Base-by-base conservation (phyloP, 768 basidiomycete genomes). In the Candolleomyces eurysporus region DNA sequence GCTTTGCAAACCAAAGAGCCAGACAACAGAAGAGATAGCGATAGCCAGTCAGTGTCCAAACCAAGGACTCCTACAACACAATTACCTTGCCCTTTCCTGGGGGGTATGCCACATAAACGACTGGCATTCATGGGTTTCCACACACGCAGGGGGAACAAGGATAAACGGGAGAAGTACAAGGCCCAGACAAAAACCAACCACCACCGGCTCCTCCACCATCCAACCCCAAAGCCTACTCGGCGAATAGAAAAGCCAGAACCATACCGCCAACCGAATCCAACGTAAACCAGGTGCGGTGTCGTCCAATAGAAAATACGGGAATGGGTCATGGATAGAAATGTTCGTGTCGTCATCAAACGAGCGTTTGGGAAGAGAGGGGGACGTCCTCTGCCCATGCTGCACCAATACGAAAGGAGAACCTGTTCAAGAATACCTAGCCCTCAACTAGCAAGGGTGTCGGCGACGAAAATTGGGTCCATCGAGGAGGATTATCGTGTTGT, bases 41-140 rank as follows among this genome's bases (percentile, higher is more conserved):
- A 61, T 48, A 6, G 32, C 19, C n/a, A 55, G n/a, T 48, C 54
- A 50, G 39, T 36, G 40, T 22, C 39, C 54, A 57, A 57, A 43
- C 61, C 36, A 19, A 51, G 32, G 32, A 45, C 31, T 32, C 45
- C 39, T n/a, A 55, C 48, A 36, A 39, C 48, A 19, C 56, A 50
- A 52, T 61, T 36, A 31, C 16, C 56, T 22, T 45, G 26, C 32
- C 48, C 39, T 26, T 48, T 39, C 43, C 55, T 57, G 46, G 61
- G 61, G 61, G 56, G 61, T 61, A 26, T 57, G 56, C 61, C 61
- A 55, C 60, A 61, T 17, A 48, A 52, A 56, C 36, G 52, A 42
- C 61, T 61, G 51, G 61, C 60, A 21, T 57, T 17, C 61, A 49
- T 30, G 61, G 55, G 61, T 61, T 61, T 61, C 61, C 61, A 48